Conservation (phyloP, 129 eudicot species). For the Tagetes patula region DNA sequence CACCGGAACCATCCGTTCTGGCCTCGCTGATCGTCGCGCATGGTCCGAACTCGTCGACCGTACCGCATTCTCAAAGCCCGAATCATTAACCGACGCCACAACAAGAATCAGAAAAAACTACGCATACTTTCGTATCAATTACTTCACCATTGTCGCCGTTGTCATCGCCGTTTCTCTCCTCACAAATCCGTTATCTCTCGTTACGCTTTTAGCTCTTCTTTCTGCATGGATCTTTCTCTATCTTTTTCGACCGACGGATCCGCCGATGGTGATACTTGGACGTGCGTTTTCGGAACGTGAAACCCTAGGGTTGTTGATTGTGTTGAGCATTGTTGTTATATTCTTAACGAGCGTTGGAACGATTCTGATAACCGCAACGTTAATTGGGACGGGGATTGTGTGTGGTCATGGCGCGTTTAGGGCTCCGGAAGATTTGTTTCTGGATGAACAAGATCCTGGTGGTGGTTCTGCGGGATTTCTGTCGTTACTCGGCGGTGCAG, state of each 20-base stretch:
- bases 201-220: slow-evolving; percentile 56
- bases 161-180: slow-evolving; percentile 64
- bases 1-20: slow-evolving; percentile 45
- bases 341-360: slow-evolving; percentile 85
- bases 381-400: slow-evolving; percentile 59
- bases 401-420: slow-evolving; percentile 70
- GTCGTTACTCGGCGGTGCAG: slow-evolving; percentile 57
- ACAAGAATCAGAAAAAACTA: slow-evolving; percentile 71
- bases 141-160: slow-evolving; percentile 53
- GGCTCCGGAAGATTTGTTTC: slow-evolving; percentile 79
- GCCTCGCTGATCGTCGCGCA: slow-evolving; percentile 74
- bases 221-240: slow-evolving; percentile 84
- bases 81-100: slow-evolving; percentile 74
- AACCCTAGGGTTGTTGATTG: slow-evolving; percentile 52
- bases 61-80: slow-evolving; percentile 77
- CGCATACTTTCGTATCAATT: slow-evolving; percentile 70
- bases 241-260: slow-evolving; percentile 74
- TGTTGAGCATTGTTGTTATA: slow-evolving; percentile 46
- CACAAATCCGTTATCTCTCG: slow-evolving; percentile 65
- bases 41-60: slow-evolving; percentile 83
- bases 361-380: slow-evolving; percentile 63
- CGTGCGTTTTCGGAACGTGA: slow-evolving; percentile 68
- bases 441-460: slow-evolving; percentile 60
- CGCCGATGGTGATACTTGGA: slow-evolving; percentile 55
- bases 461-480: slow-evolving; percentile 45